These are phyloP conservation scores for Skeletonema tropicum DNA, from an alignment of 108 stramenopile genomes.

Conservation along the genomic window DNA sequence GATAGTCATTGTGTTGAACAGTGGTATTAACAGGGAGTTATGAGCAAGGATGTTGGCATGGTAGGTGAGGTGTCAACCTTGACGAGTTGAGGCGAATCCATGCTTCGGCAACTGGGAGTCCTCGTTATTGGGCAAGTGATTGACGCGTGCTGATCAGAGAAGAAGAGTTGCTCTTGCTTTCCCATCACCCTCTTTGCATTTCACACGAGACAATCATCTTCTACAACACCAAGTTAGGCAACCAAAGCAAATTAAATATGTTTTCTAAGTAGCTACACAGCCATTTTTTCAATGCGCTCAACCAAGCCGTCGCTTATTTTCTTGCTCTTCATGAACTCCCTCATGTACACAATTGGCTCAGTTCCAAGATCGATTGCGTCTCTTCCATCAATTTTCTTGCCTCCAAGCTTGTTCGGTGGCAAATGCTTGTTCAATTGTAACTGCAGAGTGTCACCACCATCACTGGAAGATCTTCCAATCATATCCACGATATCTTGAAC, in stretches of 20 bases:
- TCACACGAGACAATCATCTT: no score
- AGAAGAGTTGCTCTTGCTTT: no score
- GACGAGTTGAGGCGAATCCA: no score
- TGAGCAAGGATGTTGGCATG: no score
- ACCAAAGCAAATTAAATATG: no score
- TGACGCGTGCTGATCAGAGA: no score
- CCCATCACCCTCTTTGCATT: no score
- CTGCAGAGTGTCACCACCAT: slow-evolving; percentile 6
- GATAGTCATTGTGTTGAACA: slow-evolving; percentile 8
- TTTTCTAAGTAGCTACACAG: neutral
- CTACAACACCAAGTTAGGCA: no score
- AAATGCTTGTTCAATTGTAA: slow-evolving; percentile 39
- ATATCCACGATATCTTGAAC: slow-evolving; percentile 78
- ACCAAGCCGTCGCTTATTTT: slow-evolving; percentile 66
- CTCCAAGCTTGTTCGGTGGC: slow-evolving; percentile 78
- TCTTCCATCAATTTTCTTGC: slow-evolving; percentile 73
- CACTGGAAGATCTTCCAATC: slow-evolving; percentile 37
- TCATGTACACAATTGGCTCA: slow-evolving; percentile 91
- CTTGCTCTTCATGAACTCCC: slow-evolving; percentile 82
- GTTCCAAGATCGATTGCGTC: slow-evolving; percentile 85
- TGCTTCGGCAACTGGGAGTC: no score
- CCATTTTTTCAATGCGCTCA: slow-evolving; percentile 9
- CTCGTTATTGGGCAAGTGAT: no score
- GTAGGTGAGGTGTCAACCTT: neutral
- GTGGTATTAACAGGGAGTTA: neutral